Percentiles rank a stretch among this genome's conserved stretches.
Evolutionary conservation across 768 basidiomycete species (phyloP).

Genomic region (Tremella yokohamensis): DNA sequence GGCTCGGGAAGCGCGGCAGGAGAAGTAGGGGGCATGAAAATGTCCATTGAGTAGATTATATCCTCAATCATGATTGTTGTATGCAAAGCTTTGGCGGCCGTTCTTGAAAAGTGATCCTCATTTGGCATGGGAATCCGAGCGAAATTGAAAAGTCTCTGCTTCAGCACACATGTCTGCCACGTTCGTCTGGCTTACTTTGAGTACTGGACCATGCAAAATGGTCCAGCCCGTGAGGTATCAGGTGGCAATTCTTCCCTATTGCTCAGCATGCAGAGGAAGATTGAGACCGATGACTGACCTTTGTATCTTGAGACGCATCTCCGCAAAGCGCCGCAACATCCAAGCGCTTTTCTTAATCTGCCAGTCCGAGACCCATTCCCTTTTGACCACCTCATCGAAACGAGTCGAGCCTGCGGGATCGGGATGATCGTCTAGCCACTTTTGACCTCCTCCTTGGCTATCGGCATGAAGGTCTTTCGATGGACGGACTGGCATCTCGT

Average conservation of each 20-base stretch:
- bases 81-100: constrained; percentile 57
- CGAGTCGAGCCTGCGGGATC: constrained; percentile 1
- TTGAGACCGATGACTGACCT: constrained; percentile 55
- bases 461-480: constrained; percentile 7
- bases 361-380: constrained; percentile 63
- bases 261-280: constrained; percentile 8
- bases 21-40: constrained; percentile 51
- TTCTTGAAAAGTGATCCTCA: constrained; percentile 63
- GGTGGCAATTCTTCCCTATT: constrained; percentile 66
- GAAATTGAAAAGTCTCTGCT: constrained; percentile 61
- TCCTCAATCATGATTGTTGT: constrained; percentile 70
- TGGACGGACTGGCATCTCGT: constrained; percentile 16
- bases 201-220: constrained; percentile 55
- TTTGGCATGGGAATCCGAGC: constrained; percentile 67
- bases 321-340: constrained; percentile 53
- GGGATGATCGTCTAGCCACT: constrained; percentile 24
- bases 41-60: constrained; percentile 73
- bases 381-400: constrained; percentile 28
- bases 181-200: constrained; percentile 42
- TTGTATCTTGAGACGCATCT: constrained; percentile 55
- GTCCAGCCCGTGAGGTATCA: constrained; percentile 69
- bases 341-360: constrained; percentile 82
- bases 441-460: constrained; percentile 29
- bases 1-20: constrained; percentile 50
- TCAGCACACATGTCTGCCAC: background rate